Conservation (phyloP, 1,139 yeast species). For the Geotrichum candidum region DNA sequence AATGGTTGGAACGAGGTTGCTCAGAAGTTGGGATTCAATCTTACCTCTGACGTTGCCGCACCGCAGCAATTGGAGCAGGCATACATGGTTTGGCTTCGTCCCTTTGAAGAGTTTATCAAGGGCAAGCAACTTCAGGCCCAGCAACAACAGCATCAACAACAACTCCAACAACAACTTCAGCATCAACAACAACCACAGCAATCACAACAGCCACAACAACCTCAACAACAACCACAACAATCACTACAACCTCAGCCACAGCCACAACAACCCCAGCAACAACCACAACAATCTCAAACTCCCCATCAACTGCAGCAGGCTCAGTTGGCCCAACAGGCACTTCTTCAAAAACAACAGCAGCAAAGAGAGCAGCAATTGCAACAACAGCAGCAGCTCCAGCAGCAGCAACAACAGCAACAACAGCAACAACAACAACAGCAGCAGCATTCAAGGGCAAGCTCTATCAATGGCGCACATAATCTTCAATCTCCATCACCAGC, state of each 20-base stretch:
- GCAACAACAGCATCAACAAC: slow-evolving; percentile 20
- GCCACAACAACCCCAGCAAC: slow-evolving; percentile 24
- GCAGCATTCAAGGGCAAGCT: background rate
- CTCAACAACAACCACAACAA: too few relatives aligned
- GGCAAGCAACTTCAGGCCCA: slow-evolving; percentile 23
- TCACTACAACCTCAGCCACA: too few relatives aligned
- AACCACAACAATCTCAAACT: slow-evolving; percentile 15
- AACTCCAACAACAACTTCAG: slow-evolving; percentile 22
- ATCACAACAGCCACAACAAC: slow-evolving; percentile 20
- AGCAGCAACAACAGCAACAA: background rate
- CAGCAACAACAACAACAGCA: slow-evolving; percentile 1
- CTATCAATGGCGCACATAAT: background rate
- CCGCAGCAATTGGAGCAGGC: slow-evolving; percentile 56
- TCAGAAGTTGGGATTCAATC: slow-evolving; percentile 41
- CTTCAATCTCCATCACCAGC: slow-evolving; percentile 2
- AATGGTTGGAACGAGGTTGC: slow-evolving; percentile 41
- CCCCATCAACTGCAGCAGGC: background rate
- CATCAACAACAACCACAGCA: slow-evolving; percentile 23
- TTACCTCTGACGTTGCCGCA: slow-evolving; percentile 35
- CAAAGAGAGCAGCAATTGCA: background rate
- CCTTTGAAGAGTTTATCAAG: slow-evolving; percentile 67
- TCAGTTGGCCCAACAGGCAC: background rate
- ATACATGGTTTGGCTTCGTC: slow-evolving; percentile 54
- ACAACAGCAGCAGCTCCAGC: background rate
- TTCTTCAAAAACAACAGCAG: background rate